Base-by-base conservation (phyloP, 805 yeast species). In the Debaryomyces prosopidis region DNA sequence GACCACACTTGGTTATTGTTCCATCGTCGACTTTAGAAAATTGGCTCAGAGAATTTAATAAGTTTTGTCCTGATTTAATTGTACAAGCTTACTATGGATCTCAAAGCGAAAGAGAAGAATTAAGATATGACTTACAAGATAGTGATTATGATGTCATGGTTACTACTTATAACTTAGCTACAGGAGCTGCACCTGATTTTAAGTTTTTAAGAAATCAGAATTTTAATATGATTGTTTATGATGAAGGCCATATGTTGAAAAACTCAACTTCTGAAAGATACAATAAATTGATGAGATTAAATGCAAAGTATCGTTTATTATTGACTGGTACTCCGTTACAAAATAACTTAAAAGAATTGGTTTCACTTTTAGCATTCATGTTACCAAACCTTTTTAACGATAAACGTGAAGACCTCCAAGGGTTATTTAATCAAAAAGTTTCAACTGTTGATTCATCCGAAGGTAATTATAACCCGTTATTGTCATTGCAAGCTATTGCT, bases 281-380 rank as follows among this genome's bases (percentile, higher is more conserved):
- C 62, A 75, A 71, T 48, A 92, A 90, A 65, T 74, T 94, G 49
- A 91, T 92, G 96, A 81, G 81, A 57, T 71, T 94, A 43, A 78
- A 76, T 47, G 97, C 94, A 1, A 77, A 79, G n/a, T 94, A 92
- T 69, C 77, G 99, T 55, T 69, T 94, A 27, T 67, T 94, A 39
- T 75, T 94, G 48, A 94, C 99, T 1, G 99, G 99, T 63, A 94
- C 99, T 0, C 99, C 99, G 6, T 71, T 94, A 48, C 99, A 94
- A 62, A 94, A 94, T 61, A 94, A 94, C 62, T 71, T 94, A 58
- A 81, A 83, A 59, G 99, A 94, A 62, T 76, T 94, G 47, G 90
- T 94, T 55, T 90, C 98, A 1, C 71, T 94, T 48, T 74, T 94
- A 48, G 90, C 96, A 35, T 94, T 94, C 60, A 94, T 94, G 67